Base-by-base conservation (phyloP, 129 eudicot species). In the Mikania micrantha region DNA sequence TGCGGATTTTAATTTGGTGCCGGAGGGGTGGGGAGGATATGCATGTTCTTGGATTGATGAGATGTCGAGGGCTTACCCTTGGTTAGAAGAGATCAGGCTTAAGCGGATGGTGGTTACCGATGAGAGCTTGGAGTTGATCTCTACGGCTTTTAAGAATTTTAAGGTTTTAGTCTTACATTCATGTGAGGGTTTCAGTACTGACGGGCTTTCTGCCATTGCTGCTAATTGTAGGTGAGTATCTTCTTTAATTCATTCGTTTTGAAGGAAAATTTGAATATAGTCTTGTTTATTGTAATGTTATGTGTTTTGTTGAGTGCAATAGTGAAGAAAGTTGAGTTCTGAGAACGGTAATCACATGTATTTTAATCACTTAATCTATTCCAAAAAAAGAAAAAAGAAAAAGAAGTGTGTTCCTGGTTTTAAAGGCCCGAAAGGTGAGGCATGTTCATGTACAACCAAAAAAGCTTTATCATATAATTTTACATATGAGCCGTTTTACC, bases 1-100 rank as follows among this genome's bases (percentile, higher is more conserved):
- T 44, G 89, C 95, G 5, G 96, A 90, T 42, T 90, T 83, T 53
- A 86, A 82, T 72, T 79, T 90, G 70, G 95, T 90, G 8, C 96
- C 96, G 20, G 90, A 90, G 24, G 95, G 91, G 0, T 90, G 97
- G 97, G 97, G 97, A 16, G 97, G 74, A 19, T 81, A 69, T 60
- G 79, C 79, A 8, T 61, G 42, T 61, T 83, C 89, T 0, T 88
- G 96, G 96, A 72, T 85, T 13, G 44, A 36, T 41, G 81, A 82
- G 0, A 78, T 88, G 83, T 49, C 83, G 16, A 57, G 38, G 39
- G 39, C 39, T 13, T 57, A 57, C 12, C 63, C 63, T 5, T 57
- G 63, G 59, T 21, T 52, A 10, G 59, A 52, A n/a, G 59, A 52
- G 59, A 52, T 52, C 12, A 9, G 59, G 59, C 31, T 52, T 21